Evolutionary conservation across 2,329 filamentous ascomycete species (phyloP), one percentile per base, ranked within the genome.

Genomic region (Monilinia laxa): DNA sequence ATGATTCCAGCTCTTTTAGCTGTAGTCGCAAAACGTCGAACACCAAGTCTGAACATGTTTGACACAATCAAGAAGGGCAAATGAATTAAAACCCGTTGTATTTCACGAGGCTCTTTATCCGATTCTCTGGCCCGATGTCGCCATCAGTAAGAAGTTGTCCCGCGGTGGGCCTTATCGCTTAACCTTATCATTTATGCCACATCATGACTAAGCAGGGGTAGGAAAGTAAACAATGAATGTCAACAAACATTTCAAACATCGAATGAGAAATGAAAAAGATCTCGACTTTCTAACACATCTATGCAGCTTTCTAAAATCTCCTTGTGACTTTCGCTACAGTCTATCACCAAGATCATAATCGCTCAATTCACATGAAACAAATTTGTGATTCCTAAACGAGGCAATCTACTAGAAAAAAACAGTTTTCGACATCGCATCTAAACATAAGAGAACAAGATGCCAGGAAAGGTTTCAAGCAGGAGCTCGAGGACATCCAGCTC

Each of bases 21-120:
- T 28, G 84, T 83, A 4, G 83, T 84, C 42, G 83, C 80, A 71
- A 89, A 86, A 38, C 82, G 81, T 69, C 87, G 81, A 64, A 84
- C 79, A 66, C 81, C 81, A 66, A 81, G 81, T 72, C 83, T 80
- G 69, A 87, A 84, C 85, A 88, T 88, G 62, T 64, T 71, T 65
- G 58, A 28, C 23, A 49, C 65, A 25, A 25, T 42, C 47, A n/a
- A 6, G 16, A 10, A 42, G 18, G 14, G 10, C 25, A 31, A 60
- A 28, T 66, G 23, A 2, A 55, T 2, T 18, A 45, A 5, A 52
- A 23, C 38, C 55, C 54, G 45, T 51, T 51, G 28, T 47, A 20
- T 54, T 57, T 62, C 16, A 25, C 42, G n/a, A 20, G n/a, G n/a
- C 28, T 49, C 55, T 65, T 65, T 58, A 66, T 58, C 23, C 16